Conservation (phyloP, 352 stramenopile species). For the Globisporangium cylindrosporum region DNA sequence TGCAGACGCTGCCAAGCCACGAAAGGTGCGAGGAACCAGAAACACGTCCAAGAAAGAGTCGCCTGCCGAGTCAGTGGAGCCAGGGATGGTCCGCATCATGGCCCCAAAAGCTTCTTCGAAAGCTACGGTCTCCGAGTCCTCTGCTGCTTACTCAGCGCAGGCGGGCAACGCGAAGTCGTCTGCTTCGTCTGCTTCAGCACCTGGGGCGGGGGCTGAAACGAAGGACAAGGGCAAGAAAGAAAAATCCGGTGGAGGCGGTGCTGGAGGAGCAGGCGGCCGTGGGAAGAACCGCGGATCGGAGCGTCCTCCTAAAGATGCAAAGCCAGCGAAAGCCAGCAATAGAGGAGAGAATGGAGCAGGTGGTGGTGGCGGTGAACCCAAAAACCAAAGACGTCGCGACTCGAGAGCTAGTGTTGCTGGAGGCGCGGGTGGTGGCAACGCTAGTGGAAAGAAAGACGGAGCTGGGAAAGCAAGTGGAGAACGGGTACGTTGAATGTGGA, state of each 20-base stretch:
- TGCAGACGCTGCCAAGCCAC: slow-evolving; percentile 37
- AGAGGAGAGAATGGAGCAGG: slow-evolving; percentile 17
- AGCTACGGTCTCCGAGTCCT: neutral
- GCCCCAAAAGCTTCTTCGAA: slow-evolving; percentile 24
- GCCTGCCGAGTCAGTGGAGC: slow-evolving; percentile 23
- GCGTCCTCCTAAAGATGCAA: slow-evolving; percentile 29
- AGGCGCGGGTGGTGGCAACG: slow-evolving; percentile 5
- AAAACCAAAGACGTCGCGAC: slow-evolving; percentile 30
- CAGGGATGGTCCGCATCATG: slow-evolving; percentile 60
- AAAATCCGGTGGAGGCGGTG: neutral
- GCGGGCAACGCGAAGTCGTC: neutral
- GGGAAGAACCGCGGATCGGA: slow-evolving; percentile 26
- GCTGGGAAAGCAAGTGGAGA: slow-evolving; percentile 20
- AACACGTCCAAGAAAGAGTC: slow-evolving; percentile 29
- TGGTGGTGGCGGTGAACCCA: slow-evolving; percentile 23
- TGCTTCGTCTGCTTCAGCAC: neutral
- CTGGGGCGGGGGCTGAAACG: neutral
- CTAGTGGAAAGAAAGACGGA: slow-evolving; percentile 32
- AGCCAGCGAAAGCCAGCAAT: slow-evolving; percentile 21
- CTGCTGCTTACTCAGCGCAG: neutral
- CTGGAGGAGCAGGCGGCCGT: slow-evolving; percentile 15
- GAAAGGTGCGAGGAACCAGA: slow-evolving; percentile 36
- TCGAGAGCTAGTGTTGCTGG: slow-evolving; percentile 8
- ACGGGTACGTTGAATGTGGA: slow-evolving; percentile 20
- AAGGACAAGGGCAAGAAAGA: slow-evolving; percentile 25